A percentile compares a stretch with the other conserved stretches of the same genome.
These are phyloP conservation scores for Coprinellus micaceus DNA, from an alignment of 768 basidiomycete species.

Conservation along the genomic window DNA sequence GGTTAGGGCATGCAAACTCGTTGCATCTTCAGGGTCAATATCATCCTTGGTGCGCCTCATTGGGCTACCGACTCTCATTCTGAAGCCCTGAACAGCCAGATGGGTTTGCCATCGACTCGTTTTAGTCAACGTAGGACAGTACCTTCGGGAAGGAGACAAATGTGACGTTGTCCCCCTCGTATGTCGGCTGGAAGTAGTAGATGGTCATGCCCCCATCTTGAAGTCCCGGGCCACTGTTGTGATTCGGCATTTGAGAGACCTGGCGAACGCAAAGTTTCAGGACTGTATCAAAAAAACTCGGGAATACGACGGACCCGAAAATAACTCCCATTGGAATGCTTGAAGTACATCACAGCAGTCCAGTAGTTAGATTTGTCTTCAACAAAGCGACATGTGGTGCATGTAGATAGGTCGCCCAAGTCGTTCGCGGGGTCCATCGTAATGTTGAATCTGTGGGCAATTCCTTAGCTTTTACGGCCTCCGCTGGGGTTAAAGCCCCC, in stretches of 20 bases:
- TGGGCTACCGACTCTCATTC: constrained; percentile 1
- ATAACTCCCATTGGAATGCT: constrained; percentile 8
- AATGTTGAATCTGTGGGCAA: constrained; percentile 3
- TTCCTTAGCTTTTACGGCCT: too few species aligned
- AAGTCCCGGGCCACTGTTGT: constrained; percentile 1
- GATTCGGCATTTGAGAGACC: constrained; percentile 6
- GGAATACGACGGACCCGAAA: neutral
- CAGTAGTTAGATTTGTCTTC: constrained; percentile 12
- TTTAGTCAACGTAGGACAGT: neutral
- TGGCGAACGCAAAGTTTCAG: neutral
- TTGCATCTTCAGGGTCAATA: neutral
- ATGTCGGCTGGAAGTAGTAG: constrained; percentile 6
- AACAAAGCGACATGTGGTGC: constrained; percentile 10
- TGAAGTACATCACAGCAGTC: constrained; percentile 12
- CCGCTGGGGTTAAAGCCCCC: too few species aligned
- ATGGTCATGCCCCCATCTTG: constrained; percentile 1
- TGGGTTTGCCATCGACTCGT: too few species aligned
- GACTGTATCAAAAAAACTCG: neutral
- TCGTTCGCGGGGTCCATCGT: constrained; percentile 4
- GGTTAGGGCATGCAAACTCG: neutral
- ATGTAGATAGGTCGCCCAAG: constrained; percentile 2
- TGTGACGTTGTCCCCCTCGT: neutral
- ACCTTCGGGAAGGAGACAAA: constrained; percentile 1
- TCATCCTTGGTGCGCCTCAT: neutral
- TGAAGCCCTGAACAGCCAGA: neutral